Evolutionary conservation across 2,329 filamentous ascomycete species (phyloP).

Genomic region (Colletotrichum truncatum): DNA sequence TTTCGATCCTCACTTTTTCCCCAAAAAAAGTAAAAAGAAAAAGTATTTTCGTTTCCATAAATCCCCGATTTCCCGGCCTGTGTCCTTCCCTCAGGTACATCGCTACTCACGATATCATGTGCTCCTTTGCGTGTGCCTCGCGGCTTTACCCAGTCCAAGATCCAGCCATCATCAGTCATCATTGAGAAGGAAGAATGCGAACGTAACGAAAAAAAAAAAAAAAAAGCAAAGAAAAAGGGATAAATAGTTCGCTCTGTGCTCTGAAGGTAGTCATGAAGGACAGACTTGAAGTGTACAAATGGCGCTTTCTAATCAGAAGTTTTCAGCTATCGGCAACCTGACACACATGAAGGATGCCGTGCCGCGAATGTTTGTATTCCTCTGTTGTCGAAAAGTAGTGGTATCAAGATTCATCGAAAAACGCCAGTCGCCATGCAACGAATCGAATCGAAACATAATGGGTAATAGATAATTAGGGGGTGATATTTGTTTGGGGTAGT

Average conservation of each 20-base stretch:
- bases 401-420: slow-evolving; percentile 34
- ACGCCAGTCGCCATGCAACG: slow-evolving; percentile 53
- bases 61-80: too few relatives aligned
- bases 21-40: not conserved
- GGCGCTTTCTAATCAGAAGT: slow-evolving; percentile 4
- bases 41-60: not conserved
- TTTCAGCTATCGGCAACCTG: slow-evolving; percentile 2
- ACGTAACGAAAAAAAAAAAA: slow-evolving; percentile 2
- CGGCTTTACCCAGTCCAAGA: slow-evolving; percentile 16
- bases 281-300: slow-evolving; percentile 31
- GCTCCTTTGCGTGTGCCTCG: slow-evolving; percentile 8
- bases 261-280: slow-evolving; percentile 29
- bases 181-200: slow-evolving; percentile 20
- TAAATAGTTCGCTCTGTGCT: slow-evolving; percentile 4
- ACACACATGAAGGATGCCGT: not conserved
- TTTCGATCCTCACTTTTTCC: not conserved
- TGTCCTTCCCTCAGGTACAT: slow-evolving; percentile 7
- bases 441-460: slow-evolving; percentile 31
- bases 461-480: slow-evolving; percentile 25
- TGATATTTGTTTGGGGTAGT: not conserved
- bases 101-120: slow-evolving; percentile 9
- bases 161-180: slow-evolving; percentile 26
- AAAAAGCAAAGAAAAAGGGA: not conserved
- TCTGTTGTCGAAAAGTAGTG: slow-evolving; percentile 20
- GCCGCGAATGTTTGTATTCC: not conserved